phyloP scores from a whole-genome alignment of 78 protist species.

The Protostelium mycophagum region DNA sequence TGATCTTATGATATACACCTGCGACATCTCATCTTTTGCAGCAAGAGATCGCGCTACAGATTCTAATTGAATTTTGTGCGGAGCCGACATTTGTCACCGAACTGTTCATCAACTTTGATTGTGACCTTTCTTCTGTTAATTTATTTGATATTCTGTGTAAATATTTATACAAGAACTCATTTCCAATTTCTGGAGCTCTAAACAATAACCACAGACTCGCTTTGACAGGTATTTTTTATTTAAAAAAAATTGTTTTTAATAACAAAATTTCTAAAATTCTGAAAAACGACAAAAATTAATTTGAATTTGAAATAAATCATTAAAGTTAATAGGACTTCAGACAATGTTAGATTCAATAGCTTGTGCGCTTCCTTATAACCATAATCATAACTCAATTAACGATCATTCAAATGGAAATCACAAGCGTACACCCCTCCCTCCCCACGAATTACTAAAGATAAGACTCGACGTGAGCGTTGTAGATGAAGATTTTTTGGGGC shows the following conservation, averaged over 20 bases:
- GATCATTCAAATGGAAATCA: neutral
- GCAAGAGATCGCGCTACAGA: slow-evolving; percentile 73
- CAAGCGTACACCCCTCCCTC: neutral
- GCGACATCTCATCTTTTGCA: no score
- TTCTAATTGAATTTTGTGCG: slow-evolving; percentile 60
- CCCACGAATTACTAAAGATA: no score
- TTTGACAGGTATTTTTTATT: neutral
- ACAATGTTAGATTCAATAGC: neutral
- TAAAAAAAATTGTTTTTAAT: no score
- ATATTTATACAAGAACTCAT: slow-evolving; percentile 54
- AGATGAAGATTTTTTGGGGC: no score
- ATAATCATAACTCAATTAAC: neutral
- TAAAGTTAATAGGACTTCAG: neutral
- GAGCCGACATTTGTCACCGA: slow-evolving; percentile 48
- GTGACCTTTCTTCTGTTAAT: slow-evolving; percentile 67
- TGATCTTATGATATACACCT: no score
- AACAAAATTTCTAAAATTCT: no score
- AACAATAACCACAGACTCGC: neutral
- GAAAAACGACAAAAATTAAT: no score
- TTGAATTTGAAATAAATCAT: neutral
- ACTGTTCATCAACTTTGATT: slow-evolving; percentile 72
- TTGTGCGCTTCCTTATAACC: neutral
- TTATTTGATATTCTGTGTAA: slow-evolving; percentile 63
- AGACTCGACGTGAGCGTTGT: no score
- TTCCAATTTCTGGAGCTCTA: slow-evolving; percentile 49